A percentile compares a stretch with the other conserved stretches of the same genome.
Conservation (phyloP, 495 filamentous ascomycete genomes). For the Xanthoparmelia taractica region DNA sequence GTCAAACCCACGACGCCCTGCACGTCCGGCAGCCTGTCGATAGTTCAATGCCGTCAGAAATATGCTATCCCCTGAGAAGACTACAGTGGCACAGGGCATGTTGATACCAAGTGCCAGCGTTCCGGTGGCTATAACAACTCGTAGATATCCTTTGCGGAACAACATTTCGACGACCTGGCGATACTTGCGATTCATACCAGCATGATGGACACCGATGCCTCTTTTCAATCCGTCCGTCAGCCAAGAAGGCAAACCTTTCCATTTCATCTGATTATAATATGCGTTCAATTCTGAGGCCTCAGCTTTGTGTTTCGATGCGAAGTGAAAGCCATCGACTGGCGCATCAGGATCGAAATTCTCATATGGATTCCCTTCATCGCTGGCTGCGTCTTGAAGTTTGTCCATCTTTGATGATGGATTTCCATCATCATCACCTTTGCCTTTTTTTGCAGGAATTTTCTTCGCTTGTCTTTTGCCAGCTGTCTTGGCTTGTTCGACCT, state of each 20-base stretch:
- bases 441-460: constrained; percentile 33
- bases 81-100: constrained; percentile 76
- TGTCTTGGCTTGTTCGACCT: constrained; percentile 34
- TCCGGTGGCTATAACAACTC: constrained; percentile 70
- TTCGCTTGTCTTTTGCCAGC: constrained; percentile 33
- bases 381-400: constrained; percentile 44
- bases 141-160: constrained; percentile 64
- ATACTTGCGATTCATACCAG: constrained; percentile 70
- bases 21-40: constrained; percentile 67
- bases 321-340: constrained; percentile 54
- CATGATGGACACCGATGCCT: constrained; percentile 69
- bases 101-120: constrained; percentile 73
- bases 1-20: constrained; percentile 74
- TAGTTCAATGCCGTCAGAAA: constrained; percentile 67
- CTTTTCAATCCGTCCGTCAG: constrained; percentile 50
- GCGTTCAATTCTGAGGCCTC: constrained; percentile 44
- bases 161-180: constrained; percentile 64
- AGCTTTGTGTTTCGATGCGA: constrained; percentile 53
- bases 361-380: constrained; percentile 45
- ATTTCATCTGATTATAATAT: constrained; percentile 38
- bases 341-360: constrained; percentile 57
- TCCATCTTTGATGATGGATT: constrained; percentile 44
- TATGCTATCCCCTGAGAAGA: constrained; percentile 65
- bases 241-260: constrained; percentile 38
- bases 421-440: constrained; percentile 38